Evolutionary conservation across 768 basidiomycete genomes (phyloP), one percentile per base, ranked within the genome.

Genomic region (Psilocybe azurescens): DNA sequence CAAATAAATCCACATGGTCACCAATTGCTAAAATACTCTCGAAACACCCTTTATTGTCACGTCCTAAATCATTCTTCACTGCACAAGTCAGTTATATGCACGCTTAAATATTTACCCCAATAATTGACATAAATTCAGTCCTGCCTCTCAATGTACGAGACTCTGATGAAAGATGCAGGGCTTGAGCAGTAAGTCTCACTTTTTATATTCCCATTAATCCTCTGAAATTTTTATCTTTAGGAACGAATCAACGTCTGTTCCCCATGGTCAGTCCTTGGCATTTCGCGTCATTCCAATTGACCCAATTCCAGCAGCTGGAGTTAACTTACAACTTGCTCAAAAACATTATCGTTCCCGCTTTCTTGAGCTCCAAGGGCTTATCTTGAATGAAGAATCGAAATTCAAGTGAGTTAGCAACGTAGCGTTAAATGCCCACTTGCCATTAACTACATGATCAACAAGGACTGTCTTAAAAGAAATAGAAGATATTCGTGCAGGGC

Each of bases 391-490:
- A 70, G 95, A 97, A 76, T 72, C 76, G 30, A 86, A 84, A 60
- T 97, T 95, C 84, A 92, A 86, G 92, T 90, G 70, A 29, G 83
- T 68, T 13, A 6, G 14, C n/a, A n/a, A 16, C 41, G 7, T 32
- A n/a, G 7, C 36, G 32, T 28, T 16, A 28, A 51, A 28, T 4
- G 11, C 10, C 50, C 11, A 53, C 30, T 52, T 32, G n/a, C 3
- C n/a, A 28, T 54, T 66, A 18, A 63, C 59, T n/a, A 28, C 11
- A 53, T 18, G 8, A 30, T 14, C 10, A 44, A 29, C 6, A 62
- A 94, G 93, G 74, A 75, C 74, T 36, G 79, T 95, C 13, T 80
- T 88, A 18, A 75, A 82, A 3, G 94, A 96, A 74, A 92, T 95
- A 49, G 86, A 91, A 53, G 86, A 87, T 2, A 90, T 95, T 62